Evolutionary conservation across 2,329 filamentous ascomycete species (phyloP).

Genomic region (Trichoderma breve): DNA sequence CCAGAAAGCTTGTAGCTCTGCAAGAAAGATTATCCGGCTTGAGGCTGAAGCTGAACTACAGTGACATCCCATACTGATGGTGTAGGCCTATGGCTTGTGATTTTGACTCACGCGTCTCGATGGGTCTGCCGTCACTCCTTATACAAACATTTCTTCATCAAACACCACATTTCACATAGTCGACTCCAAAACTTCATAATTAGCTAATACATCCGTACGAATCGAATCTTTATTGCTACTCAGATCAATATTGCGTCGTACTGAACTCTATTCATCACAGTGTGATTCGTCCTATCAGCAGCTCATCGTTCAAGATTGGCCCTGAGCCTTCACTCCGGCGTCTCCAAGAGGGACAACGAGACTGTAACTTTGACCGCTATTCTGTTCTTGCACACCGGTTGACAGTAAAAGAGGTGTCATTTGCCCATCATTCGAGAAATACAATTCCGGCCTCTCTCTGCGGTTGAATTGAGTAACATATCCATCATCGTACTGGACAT

Average conservation of each 20-base stretch:
- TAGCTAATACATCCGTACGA: fast-evolving
- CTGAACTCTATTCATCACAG: neutral
- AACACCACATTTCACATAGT: fast-evolving
- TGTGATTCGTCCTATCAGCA: too few relatives aligned
- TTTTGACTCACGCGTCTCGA: neutral
- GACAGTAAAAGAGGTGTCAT: slow-evolving; percentile 47
- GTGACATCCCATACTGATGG: neutral
- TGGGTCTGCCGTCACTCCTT: neutral
- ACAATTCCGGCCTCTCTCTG: slow-evolving; percentile 48
- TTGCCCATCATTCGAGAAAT: slow-evolving; percentile 46
- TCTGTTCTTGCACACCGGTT: slow-evolving; percentile 46
- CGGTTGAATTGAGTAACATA: slow-evolving; percentile 34
- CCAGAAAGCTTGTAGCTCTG: neutral
- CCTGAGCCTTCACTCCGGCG: slow-evolving; percentile 22
- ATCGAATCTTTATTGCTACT: neutral
- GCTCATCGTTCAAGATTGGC: neutral
- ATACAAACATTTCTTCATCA: neutral
- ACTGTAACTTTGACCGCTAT: slow-evolving; percentile 27
- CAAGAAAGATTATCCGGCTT: neutral
- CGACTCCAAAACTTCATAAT: neutral
- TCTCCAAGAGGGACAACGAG: slow-evolving; percentile 28
- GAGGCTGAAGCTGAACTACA: neutral
- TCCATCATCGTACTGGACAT: slow-evolving; percentile 41
- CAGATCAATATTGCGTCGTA: neutral
- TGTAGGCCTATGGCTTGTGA: neutral